Conservation (phyloP, 345 rosid species). For the Viola odorata region DNA sequence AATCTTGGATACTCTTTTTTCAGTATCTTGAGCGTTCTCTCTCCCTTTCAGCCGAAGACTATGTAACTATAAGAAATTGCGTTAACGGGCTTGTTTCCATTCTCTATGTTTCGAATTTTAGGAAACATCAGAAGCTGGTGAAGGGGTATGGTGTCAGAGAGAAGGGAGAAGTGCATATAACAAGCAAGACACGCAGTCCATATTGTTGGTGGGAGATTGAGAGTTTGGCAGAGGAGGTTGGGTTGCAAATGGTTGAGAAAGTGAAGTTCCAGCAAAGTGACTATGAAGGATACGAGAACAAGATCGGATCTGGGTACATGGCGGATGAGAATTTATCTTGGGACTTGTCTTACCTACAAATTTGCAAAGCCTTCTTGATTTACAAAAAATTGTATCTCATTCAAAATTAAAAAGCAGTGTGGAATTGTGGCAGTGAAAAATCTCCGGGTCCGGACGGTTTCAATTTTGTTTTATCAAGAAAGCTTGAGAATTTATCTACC, state of each 20-base stretch:
- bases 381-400: too few relatives aligned
- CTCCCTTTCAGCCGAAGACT: not conserved
- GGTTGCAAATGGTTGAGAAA: slow-evolving; percentile 29
- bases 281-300: slow-evolving; percentile 43
- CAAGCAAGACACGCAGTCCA: slow-evolving; percentile 39
- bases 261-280: slow-evolving; percentile 20
- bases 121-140: slow-evolving; percentile 35
- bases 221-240: slow-evolving; percentile 4
- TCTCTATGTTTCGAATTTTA: not conserved
- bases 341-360: too few relatives aligned
- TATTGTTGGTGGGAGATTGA: slow-evolving; percentile 34
- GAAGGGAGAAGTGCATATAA: slow-evolving; percentile 46
- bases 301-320: slow-evolving; percentile 31
- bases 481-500: too few relatives aligned
- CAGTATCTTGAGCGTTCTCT: not conserved
- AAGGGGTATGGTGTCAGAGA: slow-evolving; percentile 27
- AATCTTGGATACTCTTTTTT: too few relatives aligned
- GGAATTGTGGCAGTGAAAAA: too few relatives aligned
- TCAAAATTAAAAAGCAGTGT: too few relatives aligned
- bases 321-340: slow-evolving; percentile 15
- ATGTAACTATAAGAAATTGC: too few relatives aligned
- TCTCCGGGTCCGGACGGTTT: too few relatives aligned
- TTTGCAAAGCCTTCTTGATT: too few relatives aligned
- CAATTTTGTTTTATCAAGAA: too few relatives aligned
- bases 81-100: too few relatives aligned